Conservation (phyloP, 2,329 filamentous ascomycete genomes). For the Cytospora chrysosperma region DNA sequence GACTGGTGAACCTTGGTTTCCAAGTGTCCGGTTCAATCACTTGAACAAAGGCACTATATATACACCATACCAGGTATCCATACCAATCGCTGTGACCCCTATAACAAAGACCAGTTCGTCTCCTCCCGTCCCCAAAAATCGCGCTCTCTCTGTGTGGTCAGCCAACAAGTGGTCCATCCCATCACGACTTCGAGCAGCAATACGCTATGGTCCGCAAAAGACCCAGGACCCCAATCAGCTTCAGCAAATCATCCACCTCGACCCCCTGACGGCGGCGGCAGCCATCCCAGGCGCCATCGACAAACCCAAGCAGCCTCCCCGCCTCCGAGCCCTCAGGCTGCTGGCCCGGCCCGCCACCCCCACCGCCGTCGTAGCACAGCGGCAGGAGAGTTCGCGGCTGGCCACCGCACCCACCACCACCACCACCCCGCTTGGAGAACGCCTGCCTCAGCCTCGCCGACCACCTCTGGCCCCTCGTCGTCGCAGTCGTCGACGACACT, state of each 20-base stretch:
- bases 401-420: too few relatives aligned
- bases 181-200: slow-evolving; percentile 1
- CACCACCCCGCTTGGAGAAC: background rate
- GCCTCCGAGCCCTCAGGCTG: background rate
- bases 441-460: slow-evolving; percentile 6
- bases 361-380: background rate
- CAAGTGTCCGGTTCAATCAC: background rate
- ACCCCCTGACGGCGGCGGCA: background rate
- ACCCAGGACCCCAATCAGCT: background rate
- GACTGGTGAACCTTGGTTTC: background rate
- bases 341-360: background rate
- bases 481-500: background rate
- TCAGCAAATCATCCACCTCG: background rate
- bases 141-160: too few relatives aligned
- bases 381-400: background rate
- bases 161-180: too few relatives aligned
- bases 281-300: background rate
- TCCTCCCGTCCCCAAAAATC: background rate
- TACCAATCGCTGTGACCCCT: background rate
- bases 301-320: background rate
- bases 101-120: background rate
- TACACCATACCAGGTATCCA: background rate
- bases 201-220: background rate
- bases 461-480: background rate
- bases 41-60: background rate